Base-by-base conservation (phyloP, 768 basidiomycete genomes). In the Pleurotus salmoneostramineus region DNA sequence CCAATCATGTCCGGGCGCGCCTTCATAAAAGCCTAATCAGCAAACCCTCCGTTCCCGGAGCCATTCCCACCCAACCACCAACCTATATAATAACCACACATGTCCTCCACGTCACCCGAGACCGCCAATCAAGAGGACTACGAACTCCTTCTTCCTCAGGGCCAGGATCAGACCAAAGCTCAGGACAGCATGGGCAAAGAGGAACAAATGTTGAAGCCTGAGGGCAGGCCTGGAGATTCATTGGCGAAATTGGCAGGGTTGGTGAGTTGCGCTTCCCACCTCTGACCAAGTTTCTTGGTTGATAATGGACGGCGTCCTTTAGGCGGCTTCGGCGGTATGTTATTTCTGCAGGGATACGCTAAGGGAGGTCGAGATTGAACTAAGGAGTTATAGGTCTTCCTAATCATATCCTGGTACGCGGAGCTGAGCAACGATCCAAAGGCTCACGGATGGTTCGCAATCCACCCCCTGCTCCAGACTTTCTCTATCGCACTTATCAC, bases 401-500 rank as follows among this genome's bases (percentile, higher is more conserved):
- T 70, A 10, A 34, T 69, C 2, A 40, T 75, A 5, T 80, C 82
- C 3, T 85, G 83, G 81, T 59, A 64, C 11, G 67, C 72, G 56
- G 64, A 84, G 45, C 60, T 85, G 40, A 69, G 63, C 62, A 83
- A 76, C 47, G 58, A 77, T 51, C 85, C 84, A 2, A 60, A 61
- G 21, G 60, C 65, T 0, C 65, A 77, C 0, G 82, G 83, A 1
- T 88, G 83, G 84, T 91, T 91, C 67, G 77, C 78, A 0, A 77
- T 81, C 50, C 89, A 91, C 65, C 89, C 89, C 0, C 68, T 81
- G 0, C 68, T 90, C 8, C 86, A 91, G 61, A 80, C 74, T 11
- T 68, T 86, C 10, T 81, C 83, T 1, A 63, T 91, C 40, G 68
- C 74, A 3, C 71, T 77, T 42, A 79, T 89, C 67, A 80, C 83